phyloP scores from a whole-genome alignment of 2,329 filamentous ascomycete species.

The Aquanectria penicillioides region DNA sequence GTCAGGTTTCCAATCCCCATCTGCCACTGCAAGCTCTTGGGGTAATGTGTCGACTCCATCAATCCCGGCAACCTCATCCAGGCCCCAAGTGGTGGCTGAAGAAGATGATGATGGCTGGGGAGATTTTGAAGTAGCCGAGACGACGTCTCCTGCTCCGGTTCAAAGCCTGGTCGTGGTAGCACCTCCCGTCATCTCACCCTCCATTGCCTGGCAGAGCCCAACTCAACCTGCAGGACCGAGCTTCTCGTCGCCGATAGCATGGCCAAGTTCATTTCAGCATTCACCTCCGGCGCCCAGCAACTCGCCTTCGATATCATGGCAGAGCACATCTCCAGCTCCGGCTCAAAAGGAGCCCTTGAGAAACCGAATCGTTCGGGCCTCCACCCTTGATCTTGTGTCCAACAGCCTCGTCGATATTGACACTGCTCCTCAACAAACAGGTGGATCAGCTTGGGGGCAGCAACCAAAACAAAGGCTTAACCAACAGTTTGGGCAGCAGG shows the following conservation, averaged over 20 bases:
- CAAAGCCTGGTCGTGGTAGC: constrained; percentile 25
- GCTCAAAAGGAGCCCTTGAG: constrained; percentile 24
- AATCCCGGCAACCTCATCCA: constrained; percentile 11
- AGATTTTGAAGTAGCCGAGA: constrained; percentile 70
- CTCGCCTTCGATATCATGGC: constrained; percentile 33
- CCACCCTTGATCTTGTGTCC: constrained; percentile 63
- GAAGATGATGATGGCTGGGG: constrained; percentile 74
- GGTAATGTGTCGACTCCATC: constrained; percentile 21
- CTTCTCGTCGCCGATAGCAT: constrained; percentile 3
- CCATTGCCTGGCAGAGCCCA: constrained; percentile 26
- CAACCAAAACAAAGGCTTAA: constrained; percentile 24
- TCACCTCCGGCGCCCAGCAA: neutral
- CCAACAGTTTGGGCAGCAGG: constrained; percentile 9
- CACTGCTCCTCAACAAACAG: constrained; percentile 14
- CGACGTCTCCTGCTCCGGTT: constrained; percentile 32
- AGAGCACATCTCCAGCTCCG: constrained; percentile 20
- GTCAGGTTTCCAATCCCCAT: constrained; percentile 42
- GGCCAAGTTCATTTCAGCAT: neutral
- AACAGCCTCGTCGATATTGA: constrained; percentile 60
- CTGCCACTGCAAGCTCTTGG: constrained; percentile 33
- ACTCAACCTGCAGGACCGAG: constrained; percentile 2
- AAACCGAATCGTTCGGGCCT: constrained; percentile 52
- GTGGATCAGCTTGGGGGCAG: constrained; percentile 11
- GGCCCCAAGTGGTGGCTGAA: constrained; percentile 39
- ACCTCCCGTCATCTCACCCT: constrained; percentile 7